Evolutionary conservation across 352 stramenopile genomes (phyloP), one percentile per base, ranked within the genome.

Genomic region (Globisporangium recalcitrans): DNA sequence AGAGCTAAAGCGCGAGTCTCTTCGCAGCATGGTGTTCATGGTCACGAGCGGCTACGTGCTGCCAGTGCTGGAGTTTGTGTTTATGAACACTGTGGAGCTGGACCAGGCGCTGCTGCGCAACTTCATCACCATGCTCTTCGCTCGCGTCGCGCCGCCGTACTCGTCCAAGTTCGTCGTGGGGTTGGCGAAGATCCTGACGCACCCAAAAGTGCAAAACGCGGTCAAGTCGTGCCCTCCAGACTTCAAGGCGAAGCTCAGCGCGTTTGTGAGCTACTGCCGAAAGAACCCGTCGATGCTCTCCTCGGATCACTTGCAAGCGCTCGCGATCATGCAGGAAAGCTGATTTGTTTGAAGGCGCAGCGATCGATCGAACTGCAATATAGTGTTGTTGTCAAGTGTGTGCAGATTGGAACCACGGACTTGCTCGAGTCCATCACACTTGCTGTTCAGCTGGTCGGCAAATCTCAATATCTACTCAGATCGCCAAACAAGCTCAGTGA

Each of bases 1-100:
- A 0, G 86, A 95, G 51, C 69, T 93, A 40, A 93, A 93, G 63
- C 80, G 85, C 1, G 86, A 95, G 62, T 88, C 84, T 16, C 72
- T 95, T 44, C 79, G 86, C 1, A 91, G 77, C 38, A 93, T 95
- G 86, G 82, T 92, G 21, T 91, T 89, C 58, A 88, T 95, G 78
- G 91, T 95, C 64, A 92, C 84, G 5, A 89, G 78, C 62, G 86
- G 86, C 40, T 95, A 95, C 42, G 84, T 95, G 7, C 62, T 95
- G 21, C 86, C 86, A 0, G 84, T 95, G 19, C 67, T 95, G 21
- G 82, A 93, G 65, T 95, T 93, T 56, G 78, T 95, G 42, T 81
- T 80, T 21, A 79, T 77, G 6, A 92, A 93, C 72, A 92, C 81
- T 3, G 54, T 87, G 13, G 82, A 93, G 48, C 69, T 95, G 7